These are phyloP conservation scores for Phascolomyces articulosus DNA, from an alignment of 371 early-diverging fungal genomes.

Conservation along the genomic window DNA sequence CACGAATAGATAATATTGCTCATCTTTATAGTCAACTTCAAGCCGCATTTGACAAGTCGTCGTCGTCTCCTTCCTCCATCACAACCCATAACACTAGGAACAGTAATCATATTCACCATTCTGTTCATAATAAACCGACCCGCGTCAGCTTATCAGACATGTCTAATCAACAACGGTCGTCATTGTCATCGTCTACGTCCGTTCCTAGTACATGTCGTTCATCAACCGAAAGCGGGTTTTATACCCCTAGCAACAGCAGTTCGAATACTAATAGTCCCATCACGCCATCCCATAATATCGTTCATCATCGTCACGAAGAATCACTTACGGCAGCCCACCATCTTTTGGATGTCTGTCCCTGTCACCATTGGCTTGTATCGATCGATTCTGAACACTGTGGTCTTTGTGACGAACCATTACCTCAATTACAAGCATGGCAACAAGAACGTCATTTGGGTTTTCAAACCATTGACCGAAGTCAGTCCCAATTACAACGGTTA, in stretches of 20 bases:
- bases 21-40: constrained; percentile 24
- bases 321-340: constrained; percentile 13
- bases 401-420: constrained; percentile 23
- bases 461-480: constrained; percentile 12
- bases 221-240: constrained; percentile 17
- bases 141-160: constrained; percentile 1
- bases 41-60: constrained; percentile 22
- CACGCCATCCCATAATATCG: constrained; percentile 16
- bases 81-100: background rate
- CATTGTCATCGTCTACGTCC: constrained; percentile 8
- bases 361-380: constrained; percentile 29
- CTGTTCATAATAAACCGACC: background rate
- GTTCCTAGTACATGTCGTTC: constrained; percentile 11
- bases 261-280: constrained; percentile 18
- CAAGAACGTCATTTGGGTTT: constrained; percentile 14
- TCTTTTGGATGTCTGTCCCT: constrained; percentile 10
- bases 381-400: constrained; percentile 29
- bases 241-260: constrained; percentile 15
- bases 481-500: constrained; percentile 13
- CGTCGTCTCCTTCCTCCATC: background rate
- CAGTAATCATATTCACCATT: background rate
- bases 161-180: background rate
- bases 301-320: too few relatives aligned
- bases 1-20: constrained; percentile 17
- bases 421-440: constrained; percentile 17